Evolutionary conservation across 169 alveolate genomes (phyloP).

Genomic region (Hepatocystis sp.): DNA sequence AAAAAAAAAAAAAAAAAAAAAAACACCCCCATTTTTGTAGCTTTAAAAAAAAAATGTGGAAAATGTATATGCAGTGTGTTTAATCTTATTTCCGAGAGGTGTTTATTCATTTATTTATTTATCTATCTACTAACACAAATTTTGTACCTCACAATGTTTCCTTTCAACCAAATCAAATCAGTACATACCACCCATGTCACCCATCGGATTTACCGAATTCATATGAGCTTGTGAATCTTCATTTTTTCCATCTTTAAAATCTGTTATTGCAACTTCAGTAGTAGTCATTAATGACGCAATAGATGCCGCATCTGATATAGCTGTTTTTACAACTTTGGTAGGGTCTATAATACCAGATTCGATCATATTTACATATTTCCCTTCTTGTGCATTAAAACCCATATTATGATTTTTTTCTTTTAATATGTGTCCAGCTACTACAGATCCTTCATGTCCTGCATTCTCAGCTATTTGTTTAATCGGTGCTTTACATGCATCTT

Average conservation of each 20-base stretch:
- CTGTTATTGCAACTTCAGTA: slow-evolving; percentile 97
- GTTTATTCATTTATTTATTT: no score
- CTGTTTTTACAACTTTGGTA: slow-evolving; percentile 98
- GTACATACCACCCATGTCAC: slow-evolving; percentile 82
- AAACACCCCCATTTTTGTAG: neutral
- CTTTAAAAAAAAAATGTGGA: no score
- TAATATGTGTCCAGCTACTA: slow-evolving; percentile 95
- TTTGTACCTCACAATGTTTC: neutral
- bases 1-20: no score
- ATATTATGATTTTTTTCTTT: slow-evolving; percentile 85
- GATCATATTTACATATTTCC: slow-evolving; percentile 95
- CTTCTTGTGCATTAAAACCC: slow-evolving; percentile 98
- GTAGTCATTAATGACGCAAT: slow-evolving; percentile 98
- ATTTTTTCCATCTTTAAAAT: slow-evolving; percentile 79
- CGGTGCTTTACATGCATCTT: slow-evolving; percentile 97
- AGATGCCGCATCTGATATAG: slow-evolving; percentile 98
- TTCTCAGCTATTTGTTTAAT: slow-evolving; percentile 96
- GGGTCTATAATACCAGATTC: slow-evolving; percentile 98
- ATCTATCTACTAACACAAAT: no score
- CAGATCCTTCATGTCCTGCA: slow-evolving; percentile 99
- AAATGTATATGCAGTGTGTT: no score
- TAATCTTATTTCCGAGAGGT: no score
- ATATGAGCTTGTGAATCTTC: slow-evolving; percentile 77
- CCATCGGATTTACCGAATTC: slow-evolving; percentile 77
- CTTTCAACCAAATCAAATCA: slow-evolving; percentile 1